A percentile compares a stretch with the other conserved stretches of the same genome.
Conservation (phyloP, 495 filamentous ascomycete species). For the Emericellopsis terricola region DNA sequence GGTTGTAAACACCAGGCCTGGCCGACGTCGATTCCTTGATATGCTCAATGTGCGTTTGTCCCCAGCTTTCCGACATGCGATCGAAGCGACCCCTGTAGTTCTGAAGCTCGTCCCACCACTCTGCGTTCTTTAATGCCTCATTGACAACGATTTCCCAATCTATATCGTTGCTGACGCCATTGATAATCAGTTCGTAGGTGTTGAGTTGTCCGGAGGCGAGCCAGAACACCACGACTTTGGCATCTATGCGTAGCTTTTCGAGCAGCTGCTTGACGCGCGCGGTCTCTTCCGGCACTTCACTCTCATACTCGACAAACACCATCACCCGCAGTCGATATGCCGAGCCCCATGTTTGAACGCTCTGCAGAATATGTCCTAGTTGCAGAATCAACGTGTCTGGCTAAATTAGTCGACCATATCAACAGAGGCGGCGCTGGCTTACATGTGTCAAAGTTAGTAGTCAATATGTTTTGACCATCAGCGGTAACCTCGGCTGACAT, state of each 20-base stretch:
- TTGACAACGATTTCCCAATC: slow-evolving; percentile 36
- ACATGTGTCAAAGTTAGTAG: slow-evolving; percentile 84
- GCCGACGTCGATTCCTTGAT: slow-evolving; percentile 17
- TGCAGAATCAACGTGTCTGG: slow-evolving; percentile 72
- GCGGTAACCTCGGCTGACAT: slow-evolving; percentile 60
- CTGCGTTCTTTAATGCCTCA: slow-evolving; percentile 43
- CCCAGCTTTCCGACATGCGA: slow-evolving; percentile 30
- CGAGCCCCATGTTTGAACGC: slow-evolving; percentile 69
- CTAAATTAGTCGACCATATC: not conserved
- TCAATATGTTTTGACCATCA: slow-evolving; percentile 50
- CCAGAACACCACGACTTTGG: slow-evolving; percentile 65
- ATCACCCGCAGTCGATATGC: slow-evolving; percentile 54
- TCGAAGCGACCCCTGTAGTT: slow-evolving; percentile 34
- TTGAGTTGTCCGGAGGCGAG: slow-evolving; percentile 54
- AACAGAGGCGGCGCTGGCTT: slow-evolving; percentile 6
- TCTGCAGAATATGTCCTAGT: slow-evolving; percentile 68
- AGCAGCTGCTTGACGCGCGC: slow-evolving; percentile 55
- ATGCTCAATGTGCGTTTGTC: slow-evolving; percentile 14
- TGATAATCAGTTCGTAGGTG: slow-evolving; percentile 64
- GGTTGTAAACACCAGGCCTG: slow-evolving; percentile 12
- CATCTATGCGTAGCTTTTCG: slow-evolving; percentile 66
- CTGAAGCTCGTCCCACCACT: slow-evolving; percentile 73
- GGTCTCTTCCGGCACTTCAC: slow-evolving; percentile 64
- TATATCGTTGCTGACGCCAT: slow-evolving; percentile 30
- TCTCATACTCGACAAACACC: slow-evolving; percentile 83